phyloP scores from a whole-genome alignment of 148 eudicot species.

The Vaccinium vitisidaea region DNA sequence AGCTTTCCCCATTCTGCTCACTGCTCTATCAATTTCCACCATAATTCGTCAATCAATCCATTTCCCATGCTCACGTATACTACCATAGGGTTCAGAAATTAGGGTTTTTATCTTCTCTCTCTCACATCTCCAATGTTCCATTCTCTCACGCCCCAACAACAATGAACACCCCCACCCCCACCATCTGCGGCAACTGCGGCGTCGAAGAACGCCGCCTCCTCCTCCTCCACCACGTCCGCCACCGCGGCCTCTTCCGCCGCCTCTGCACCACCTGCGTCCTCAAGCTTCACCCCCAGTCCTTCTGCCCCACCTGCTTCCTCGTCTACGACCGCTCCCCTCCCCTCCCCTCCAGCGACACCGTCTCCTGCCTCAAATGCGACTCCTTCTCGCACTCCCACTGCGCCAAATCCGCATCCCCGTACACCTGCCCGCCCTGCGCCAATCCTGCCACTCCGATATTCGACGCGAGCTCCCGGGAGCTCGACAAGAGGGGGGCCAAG shows the following conservation, averaged over 20 bases:
- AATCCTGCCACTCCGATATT: conserved; percentile 50
- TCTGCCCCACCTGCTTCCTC: conserved; percentile 73
- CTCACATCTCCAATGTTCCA: not conserved
- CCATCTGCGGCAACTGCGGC: conserved; percentile 56
- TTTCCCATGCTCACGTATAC: not conserved
- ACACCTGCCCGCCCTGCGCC: conserved; percentile 57
- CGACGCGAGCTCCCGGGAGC: conserved; percentile 16
- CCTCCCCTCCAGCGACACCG: conserved; percentile 24
- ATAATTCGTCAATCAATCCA: conserved; percentile 10
- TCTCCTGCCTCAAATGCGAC: conserved; percentile 58
- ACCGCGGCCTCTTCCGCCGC: conserved; percentile 44
- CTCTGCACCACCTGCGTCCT: conserved; percentile 84
- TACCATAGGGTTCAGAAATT: conserved; percentile 9
- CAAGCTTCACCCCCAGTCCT: conserved; percentile 53
- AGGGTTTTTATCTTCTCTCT: conserved; percentile 9
- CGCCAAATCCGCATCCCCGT: conserved; percentile 33
- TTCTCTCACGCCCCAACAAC: not conserved
- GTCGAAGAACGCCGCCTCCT: conserved; percentile 53
- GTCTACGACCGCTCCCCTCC: conserved; percentile 40
- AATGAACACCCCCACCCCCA: conserved; percentile 16
- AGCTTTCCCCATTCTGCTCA: not conserved
- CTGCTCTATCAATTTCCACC: conserved; percentile 17
- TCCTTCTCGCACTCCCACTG: conserved; percentile 60
- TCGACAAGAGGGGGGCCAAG: conserved; percentile 51
- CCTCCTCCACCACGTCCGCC: conserved; percentile 68